phyloP scores from a whole-genome alignment of 2,329 filamentous ascomycete genomes.

The Monosporascus cannonballus region DNA sequence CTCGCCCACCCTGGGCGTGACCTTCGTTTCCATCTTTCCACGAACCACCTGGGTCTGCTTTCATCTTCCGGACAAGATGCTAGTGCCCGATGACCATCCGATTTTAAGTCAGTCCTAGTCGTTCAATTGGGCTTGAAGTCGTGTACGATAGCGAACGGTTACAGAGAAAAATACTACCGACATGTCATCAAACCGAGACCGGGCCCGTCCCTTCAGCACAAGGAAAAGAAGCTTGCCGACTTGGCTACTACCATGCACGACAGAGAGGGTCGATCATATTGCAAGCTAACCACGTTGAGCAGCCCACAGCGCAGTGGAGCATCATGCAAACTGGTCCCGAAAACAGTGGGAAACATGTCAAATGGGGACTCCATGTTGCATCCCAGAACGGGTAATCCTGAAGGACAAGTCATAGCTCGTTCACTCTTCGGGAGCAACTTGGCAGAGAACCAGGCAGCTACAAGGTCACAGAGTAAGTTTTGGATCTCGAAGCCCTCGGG shows the following conservation, averaged over 20 bases:
- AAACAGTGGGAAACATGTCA: background rate
- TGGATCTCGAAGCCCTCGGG: background rate
- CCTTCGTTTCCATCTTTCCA: conserved; percentile 13
- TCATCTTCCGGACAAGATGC: conserved; percentile 19
- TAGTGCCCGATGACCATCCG: conserved; percentile 22
- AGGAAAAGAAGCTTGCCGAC: background rate
- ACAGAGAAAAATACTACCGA: background rate
- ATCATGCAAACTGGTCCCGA: background rate
- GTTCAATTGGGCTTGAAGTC: conserved; percentile 19
- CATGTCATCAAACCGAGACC: background rate
- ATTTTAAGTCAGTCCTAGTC: conserved; percentile 10
- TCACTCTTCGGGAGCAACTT: too few species aligned
- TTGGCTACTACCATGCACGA: background rate
- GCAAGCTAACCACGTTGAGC: background rate
- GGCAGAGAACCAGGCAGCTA: too few species aligned
- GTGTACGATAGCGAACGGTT: background rate
- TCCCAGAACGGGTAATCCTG: background rate
- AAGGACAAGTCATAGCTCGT: background rate
- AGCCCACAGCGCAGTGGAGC: background rate
- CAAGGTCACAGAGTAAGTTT: background rate
- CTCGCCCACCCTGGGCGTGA: conserved; percentile 11
- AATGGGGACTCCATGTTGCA: background rate
- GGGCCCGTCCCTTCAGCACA: background rate
- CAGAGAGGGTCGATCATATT: background rate
- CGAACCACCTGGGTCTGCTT: conserved; percentile 3